Evolutionary conservation across 2,329 filamentous ascomycete species (phyloP).

Genomic region (Botrytis fabae): DNA sequence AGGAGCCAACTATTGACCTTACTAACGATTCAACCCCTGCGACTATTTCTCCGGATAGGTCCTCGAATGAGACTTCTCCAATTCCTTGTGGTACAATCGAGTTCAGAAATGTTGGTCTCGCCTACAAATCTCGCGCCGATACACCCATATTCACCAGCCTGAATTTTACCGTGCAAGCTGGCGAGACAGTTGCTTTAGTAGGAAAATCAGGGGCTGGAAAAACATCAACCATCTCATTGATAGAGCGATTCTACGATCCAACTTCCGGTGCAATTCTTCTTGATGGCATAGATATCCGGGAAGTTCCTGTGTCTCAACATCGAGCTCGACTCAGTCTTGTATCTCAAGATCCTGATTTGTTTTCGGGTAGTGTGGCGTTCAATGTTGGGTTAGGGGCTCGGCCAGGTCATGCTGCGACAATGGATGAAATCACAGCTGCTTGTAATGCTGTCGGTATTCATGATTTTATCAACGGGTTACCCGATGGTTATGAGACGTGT

Average conservation of each 20-base stretch:
- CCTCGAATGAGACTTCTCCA: neutral
- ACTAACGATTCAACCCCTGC: neutral
- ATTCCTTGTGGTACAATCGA: constrained; percentile 44
- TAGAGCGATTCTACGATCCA: constrained; percentile 54
- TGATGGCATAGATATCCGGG: constrained; percentile 47
- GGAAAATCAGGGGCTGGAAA: constrained; percentile 68
- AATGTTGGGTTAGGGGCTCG: constrained; percentile 57
- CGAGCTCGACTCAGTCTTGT: constrained; percentile 56
- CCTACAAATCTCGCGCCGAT: constrained; percentile 63
- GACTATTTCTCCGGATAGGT: neutral
- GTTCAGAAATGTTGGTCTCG: constrained; percentile 61
- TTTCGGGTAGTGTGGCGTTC: constrained; percentile 56
- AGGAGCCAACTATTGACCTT: constrained; percentile 41
- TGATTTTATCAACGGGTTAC: constrained; percentile 62
- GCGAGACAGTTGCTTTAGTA: constrained; percentile 64
- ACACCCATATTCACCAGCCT: constrained; percentile 58
- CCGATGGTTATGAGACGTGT: constrained; percentile 68
- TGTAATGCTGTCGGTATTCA: constrained; percentile 70
- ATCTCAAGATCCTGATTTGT: constrained; percentile 57
- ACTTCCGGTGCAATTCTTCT: constrained; percentile 38
- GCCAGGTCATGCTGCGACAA: constrained; percentile 54
- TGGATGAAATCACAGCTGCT: constrained; percentile 64
- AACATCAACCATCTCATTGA: constrained; percentile 60
- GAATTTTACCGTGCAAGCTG: constrained; percentile 56
- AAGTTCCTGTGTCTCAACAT: constrained; percentile 47